Percentiles rank a stretch among this genome's conserved stretches.
Conservation (phyloP, 371 early-diverging fungal genomes). For the Nematocida sp. region DNA sequence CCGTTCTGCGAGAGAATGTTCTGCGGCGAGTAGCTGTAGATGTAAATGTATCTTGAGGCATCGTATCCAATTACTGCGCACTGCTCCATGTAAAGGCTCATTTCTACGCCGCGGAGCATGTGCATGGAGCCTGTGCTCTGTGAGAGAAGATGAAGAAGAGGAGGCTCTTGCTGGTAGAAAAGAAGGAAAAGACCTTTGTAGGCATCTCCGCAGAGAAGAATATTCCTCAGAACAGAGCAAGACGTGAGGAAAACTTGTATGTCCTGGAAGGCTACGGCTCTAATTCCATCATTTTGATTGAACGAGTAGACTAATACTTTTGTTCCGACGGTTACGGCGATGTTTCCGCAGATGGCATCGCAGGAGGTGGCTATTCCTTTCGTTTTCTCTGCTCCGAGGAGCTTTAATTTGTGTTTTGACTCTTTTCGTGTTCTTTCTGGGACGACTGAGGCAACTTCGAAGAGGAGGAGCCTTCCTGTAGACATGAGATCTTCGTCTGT, state of each 20-base stretch:
- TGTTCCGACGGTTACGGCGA: constrained; percentile 79
- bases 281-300: constrained; percentile 77
- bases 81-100: constrained; percentile 3
- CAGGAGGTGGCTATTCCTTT: constrained; percentile 86
- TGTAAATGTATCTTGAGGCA: constrained; percentile 29
- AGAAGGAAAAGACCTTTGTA: constrained; percentile 81
- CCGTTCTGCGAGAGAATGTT: constrained; percentile 59
- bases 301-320: constrained; percentile 82
- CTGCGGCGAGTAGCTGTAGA: constrained; percentile 63
- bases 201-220: constrained; percentile 81
- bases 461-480: constrained; percentile 80
- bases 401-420: constrained; percentile 82
- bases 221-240: constrained; percentile 77
- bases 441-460: constrained; percentile 89
- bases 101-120: constrained; percentile 12
- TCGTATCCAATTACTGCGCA: constrained; percentile 23
- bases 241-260: constrained; percentile 79
- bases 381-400: constrained; percentile 75
- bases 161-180: constrained; percentile 87
- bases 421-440: constrained; percentile 86
- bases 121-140: constrained; percentile 41
- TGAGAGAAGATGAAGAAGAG: constrained; percentile 73
- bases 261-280: constrained; percentile 89
- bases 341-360: constrained; percentile 76
- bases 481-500: constrained; percentile 84